Evolutionary conservation across 495 filamentous ascomycete species (phyloP).

Genomic region (Halenospora varia): DNA sequence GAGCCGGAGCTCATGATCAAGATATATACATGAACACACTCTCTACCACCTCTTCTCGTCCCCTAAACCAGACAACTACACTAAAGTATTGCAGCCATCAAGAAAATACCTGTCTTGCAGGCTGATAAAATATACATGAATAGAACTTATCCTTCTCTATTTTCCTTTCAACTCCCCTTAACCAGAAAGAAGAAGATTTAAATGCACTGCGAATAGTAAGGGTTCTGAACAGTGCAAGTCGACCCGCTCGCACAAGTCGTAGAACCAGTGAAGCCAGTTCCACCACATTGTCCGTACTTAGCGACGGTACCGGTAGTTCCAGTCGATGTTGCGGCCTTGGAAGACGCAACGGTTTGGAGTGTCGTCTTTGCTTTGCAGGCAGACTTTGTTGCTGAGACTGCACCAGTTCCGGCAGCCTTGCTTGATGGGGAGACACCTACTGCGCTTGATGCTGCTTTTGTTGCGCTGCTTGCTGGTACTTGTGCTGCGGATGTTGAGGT

Average conservation of each 20-base stretch:
- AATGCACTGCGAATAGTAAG: conserved; percentile 33
- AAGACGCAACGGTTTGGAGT: not conserved
- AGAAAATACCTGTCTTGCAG: not conserved
- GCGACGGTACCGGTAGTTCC: conserved; percentile 10
- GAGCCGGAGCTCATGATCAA: too few relatives aligned
- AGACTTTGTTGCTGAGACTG: not conserved
- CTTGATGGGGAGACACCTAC: not conserved
- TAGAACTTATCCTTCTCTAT: not conserved
- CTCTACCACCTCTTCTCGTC: too few relatives aligned
- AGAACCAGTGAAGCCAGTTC: conserved; percentile 25
- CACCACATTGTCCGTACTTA: conserved; percentile 31
- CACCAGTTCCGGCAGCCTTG: not conserved
- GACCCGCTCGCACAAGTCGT: conserved; percentile 27
- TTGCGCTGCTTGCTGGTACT: too few relatives aligned
- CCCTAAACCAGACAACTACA: too few relatives aligned
- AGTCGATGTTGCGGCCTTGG: not conserved
- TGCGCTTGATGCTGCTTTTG: too few relatives aligned
- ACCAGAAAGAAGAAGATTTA: not conserved
- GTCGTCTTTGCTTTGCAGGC: not conserved
- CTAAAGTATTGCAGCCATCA: too few relatives aligned
- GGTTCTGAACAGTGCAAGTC: conserved; percentile 28
- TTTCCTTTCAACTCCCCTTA: not conserved
- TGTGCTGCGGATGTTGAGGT: too few relatives aligned
- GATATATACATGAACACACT: too few relatives aligned
- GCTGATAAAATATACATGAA: not conserved